Conservation (phyloP, 139 green algal species). For the Picochlorum costavermella region DNA sequence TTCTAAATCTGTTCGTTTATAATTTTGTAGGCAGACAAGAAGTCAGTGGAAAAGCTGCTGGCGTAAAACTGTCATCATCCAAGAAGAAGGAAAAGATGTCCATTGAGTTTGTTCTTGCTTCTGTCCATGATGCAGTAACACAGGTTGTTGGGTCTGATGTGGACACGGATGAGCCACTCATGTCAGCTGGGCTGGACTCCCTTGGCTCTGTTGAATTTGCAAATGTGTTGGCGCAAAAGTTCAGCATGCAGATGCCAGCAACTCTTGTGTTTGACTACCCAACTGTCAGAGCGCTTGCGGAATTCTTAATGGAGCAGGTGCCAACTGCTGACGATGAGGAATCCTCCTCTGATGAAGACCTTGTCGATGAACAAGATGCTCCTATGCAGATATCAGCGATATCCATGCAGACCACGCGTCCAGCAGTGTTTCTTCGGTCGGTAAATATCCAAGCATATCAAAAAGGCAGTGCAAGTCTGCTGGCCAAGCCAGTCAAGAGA, state of each 20-base stretch:
- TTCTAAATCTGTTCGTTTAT: neutral
- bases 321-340: slow-evolving; percentile 4
- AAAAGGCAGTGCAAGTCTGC: neutral
- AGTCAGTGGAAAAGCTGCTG: neutral
- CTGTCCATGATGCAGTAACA: slow-evolving; percentile 14
- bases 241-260: slow-evolving; percentile 42
- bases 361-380: neutral
- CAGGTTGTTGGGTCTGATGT: slow-evolving; percentile 26
- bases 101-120: neutral
- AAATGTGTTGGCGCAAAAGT: slow-evolving; percentile 52
- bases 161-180: slow-evolving; percentile 41
- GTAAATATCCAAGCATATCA: neutral
- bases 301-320: slow-evolving; percentile 18
- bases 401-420: too few relatives aligned
- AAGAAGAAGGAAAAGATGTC: slow-evolving; percentile 16
- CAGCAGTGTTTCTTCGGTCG: too few relatives aligned
- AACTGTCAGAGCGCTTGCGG: slow-evolving; percentile 19
- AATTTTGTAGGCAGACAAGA: neutral
- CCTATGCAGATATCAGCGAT: too few relatives aligned
- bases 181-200: slow-evolving; percentile 56
- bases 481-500: neutral
- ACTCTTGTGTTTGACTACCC: slow-evolving; percentile 72
- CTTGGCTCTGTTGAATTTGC: slow-evolving; percentile 43
- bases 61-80: slow-evolving; percentile 1
- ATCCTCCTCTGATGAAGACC: neutral